A percentile compares a stretch with the other conserved stretches of the same genome.
These are phyloP conservation scores for Globisporangium spinosum DNA, from an alignment of 352 stramenopile genomes.

Conservation along the genomic window DNA sequence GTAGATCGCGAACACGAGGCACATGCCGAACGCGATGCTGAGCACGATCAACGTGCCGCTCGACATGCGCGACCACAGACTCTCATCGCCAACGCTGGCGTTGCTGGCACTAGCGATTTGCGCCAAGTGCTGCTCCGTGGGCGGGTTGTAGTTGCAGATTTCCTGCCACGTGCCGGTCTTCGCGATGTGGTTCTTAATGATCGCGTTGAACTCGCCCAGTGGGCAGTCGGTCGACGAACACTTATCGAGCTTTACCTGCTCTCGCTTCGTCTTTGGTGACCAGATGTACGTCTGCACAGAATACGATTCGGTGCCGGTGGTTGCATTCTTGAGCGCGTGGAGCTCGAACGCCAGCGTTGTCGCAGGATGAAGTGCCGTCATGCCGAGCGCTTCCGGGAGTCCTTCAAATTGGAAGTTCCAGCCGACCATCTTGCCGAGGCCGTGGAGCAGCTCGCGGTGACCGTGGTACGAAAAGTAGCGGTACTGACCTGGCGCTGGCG, in stretches of 20 bases:
- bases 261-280: constrained; percentile 58
- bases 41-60: constrained; percentile 43
- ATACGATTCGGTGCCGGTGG: constrained; percentile 36
- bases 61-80: constrained; percentile 21
- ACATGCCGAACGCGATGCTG: constrained; percentile 35
- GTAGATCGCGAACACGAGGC: constrained; percentile 45
- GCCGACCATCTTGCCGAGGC: constrained; percentile 73
- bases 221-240: constrained; percentile 71
- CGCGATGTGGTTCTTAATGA: constrained; percentile 64
- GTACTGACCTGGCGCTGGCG: constrained; percentile 46
- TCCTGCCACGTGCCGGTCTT: constrained; percentile 74
- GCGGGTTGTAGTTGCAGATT: constrained; percentile 72
- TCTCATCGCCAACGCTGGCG: not conserved
- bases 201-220: constrained; percentile 68
- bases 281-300: constrained; percentile 76
- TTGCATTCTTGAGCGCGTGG: constrained; percentile 28
- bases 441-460: constrained; percentile 75
- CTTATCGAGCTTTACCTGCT: constrained; percentile 74
- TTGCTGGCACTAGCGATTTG: constrained; percentile 6
- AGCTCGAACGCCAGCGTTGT: constrained; percentile 86
- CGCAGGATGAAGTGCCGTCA: constrained; percentile 58
- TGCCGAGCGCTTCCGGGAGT: constrained; percentile 59
- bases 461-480: constrained; percentile 84
- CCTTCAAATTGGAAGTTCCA: constrained; percentile 75
- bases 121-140: constrained; percentile 20